Evolutionary conservation across 2,329 filamentous ascomycete genomes (phyloP).

Genomic region (Diaporthe velutina): DNA sequence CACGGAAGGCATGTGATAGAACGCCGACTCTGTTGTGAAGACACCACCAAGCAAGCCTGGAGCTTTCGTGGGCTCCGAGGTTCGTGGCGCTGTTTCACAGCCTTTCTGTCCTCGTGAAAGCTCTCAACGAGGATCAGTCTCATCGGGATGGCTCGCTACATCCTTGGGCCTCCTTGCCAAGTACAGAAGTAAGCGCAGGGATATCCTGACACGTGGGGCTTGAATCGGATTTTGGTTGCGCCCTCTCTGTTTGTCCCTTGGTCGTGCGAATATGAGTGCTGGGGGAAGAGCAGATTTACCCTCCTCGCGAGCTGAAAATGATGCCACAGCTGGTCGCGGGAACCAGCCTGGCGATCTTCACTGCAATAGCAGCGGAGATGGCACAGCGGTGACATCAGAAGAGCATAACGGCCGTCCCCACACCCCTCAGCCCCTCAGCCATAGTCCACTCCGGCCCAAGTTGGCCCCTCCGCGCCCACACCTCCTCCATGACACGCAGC

Average conservation of each 20-base stretch:
- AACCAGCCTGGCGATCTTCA: not conserved
- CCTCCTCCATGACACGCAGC: slow-evolving; percentile 59
- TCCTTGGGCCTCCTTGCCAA: not conserved
- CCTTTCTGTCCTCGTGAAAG: too few species aligned
- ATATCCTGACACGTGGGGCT: not conserved
- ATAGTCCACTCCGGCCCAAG: slow-evolving; percentile 51
- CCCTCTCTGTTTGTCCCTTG: not conserved
- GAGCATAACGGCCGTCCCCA: slow-evolving; percentile 61
- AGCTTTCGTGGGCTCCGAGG: not conserved
- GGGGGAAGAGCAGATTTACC: not conserved
- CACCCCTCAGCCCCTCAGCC: slow-evolving; percentile 44
- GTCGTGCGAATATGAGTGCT: not conserved
- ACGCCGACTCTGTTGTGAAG: not conserved
- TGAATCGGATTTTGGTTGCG: not conserved
- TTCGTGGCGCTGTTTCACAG: too few species aligned
- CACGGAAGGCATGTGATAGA: too few species aligned
- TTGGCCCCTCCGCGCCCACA: slow-evolving; percentile 53
- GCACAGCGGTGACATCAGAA: not conserved
- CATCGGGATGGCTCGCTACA: too few species aligned
- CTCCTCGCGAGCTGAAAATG: not conserved
- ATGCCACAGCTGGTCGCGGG: not conserved
- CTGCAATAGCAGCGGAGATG: not conserved
- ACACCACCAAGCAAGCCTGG: not conserved
- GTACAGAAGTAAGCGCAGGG: not conserved
- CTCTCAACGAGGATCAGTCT: too few species aligned